Evolutionary conservation across 2,329 filamentous ascomycete genomes (phyloP), one percentile per base, ranked within the genome.

Genomic region (Aschersonia sp.): DNA sequence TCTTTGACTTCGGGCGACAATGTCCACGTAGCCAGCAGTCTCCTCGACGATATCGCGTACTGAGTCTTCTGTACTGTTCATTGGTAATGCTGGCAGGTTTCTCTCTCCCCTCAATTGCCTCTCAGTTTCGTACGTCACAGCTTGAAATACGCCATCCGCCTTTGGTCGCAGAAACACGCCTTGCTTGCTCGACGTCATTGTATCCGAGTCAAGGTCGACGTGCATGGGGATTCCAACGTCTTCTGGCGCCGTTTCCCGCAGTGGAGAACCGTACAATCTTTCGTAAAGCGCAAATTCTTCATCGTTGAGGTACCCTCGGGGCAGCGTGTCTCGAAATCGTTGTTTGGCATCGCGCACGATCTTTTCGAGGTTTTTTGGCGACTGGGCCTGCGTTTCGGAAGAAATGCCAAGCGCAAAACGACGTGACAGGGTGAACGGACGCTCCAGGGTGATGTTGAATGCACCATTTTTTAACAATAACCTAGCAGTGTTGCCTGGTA

Each of bases 201-300:
- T 6, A 14, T 52, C 51, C 2, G 53, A 42, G 2, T 55, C 58
- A 62, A 67, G 64, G 42, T 67, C 63, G 30, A 60, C 65, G 55
- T 59, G 63, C 45, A 49, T 66, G 51, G 68, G 65, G 51, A 68
- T 73, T 30, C 65, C 78, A 4, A 79, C 70, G 61, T 83, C 77
- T 49, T 81, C 79, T 1, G 75, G 71, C 6, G 58, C 63, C 2
- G 78, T 82, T 46, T 76, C 72, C 42, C 80, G 72, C 51, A 85
- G 60, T 2, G 88, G 87, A 35, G 81, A 71, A 1, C 89, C 90
- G 61, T 92, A 96, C 12, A 94, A 67, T 53, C 87, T 74, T 58
- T 84, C 79, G 63, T 94, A 95, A 1, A 94, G 67, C 44, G 68
- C 69, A 57, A 83, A 81, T 61, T 95, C 88, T 47, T 83, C 76